Base-by-base conservation (phyloP, 2,329 filamentous ascomycete genomes). In the Magnaporthales sp. region DNA sequence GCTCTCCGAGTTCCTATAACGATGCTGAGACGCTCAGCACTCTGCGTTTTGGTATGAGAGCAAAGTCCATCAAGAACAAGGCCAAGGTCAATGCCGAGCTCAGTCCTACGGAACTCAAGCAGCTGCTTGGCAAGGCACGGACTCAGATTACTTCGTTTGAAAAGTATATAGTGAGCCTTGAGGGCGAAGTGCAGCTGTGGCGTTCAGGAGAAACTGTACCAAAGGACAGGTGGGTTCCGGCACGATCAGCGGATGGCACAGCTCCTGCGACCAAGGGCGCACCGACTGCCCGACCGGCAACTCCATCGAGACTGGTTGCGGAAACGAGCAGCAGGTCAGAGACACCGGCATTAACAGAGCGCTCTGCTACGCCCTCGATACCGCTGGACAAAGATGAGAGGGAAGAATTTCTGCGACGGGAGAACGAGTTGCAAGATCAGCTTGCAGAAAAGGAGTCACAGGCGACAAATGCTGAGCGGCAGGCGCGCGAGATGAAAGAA, bases 41-140 rank as follows among this genome's bases (percentile, higher is more conserved):
- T 0, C 80, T 99, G 68, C 88, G 93, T 62, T 99, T 98, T 75
- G 95, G 95, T 82, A 96, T 95, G 79, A 86, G 95, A 76, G 95
- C 95, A 67, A 99, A 99, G 83, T 91, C 92, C 0, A 99, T 99
- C 83, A 97, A 98, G 89, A 98, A 98, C 83, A 98, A 98, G 85
- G 95, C 95, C 79, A 99, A 98, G 89, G 91, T 99, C 85, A 99
- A 99, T 76, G 93, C 94, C 62, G 95, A 99, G 78, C 86, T 99
- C 73, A 98, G 94, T 74, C 95, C 95, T 62, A 88, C 93, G 13
- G 95, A 99, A 79, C 88, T 99, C 82, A 99, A 98, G 80, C 85
- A 89, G 64, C 85, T 97, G 74, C 88, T 99, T 76, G 93, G 92
- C 80, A 97, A 97, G 79, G 92, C 93, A 15, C 93, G 97, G 78